Evolutionary conservation across 257 asterid species (phyloP).

Genomic region (Salvia splendens): DNA sequence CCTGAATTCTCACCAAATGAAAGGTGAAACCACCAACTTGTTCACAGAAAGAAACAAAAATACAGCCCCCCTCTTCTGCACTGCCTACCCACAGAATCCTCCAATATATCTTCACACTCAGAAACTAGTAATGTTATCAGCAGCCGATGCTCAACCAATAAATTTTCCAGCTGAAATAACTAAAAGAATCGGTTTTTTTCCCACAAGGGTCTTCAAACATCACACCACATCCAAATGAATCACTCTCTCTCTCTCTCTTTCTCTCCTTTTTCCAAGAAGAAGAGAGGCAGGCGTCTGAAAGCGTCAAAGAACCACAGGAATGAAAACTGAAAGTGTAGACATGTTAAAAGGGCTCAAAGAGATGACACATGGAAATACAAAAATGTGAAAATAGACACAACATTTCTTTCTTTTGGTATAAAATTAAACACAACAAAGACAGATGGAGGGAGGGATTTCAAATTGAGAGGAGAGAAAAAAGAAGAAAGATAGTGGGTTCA

Average conservation of each 20-base stretch:
- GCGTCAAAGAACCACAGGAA: constrained; percentile 28
- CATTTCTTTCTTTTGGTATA: not conserved
- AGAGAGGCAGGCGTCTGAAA: constrained; percentile 29
- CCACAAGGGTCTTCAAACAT: constrained; percentile 1
- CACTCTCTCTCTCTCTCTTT: constrained; percentile 13
- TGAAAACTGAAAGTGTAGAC: constrained; percentile 18
- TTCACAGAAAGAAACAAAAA: constrained; percentile 28
- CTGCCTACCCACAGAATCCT: constrained; percentile 21
- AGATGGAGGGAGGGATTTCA: not conserved
- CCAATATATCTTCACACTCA: not conserved
- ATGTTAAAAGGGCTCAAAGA: constrained; percentile 34
- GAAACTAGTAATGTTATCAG: not conserved
- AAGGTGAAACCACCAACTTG: constrained; percentile 35
- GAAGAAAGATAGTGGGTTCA: not conserved
- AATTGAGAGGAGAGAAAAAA: not conserved
- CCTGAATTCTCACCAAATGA: constrained; percentile 35
- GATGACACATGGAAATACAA: not conserved
- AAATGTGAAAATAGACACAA: constrained; percentile 12
- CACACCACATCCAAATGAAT: not conserved
- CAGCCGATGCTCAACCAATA: not conserved
- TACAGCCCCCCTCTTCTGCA: constrained; percentile 10
- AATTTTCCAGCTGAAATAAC: constrained; percentile 23
- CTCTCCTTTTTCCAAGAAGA: constrained; percentile 25
- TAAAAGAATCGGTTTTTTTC: constrained; percentile 2
- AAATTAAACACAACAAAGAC: not conserved